Conservation (phyloP, 768 basidiomycete species). For the Mrakia frigida region DNA sequence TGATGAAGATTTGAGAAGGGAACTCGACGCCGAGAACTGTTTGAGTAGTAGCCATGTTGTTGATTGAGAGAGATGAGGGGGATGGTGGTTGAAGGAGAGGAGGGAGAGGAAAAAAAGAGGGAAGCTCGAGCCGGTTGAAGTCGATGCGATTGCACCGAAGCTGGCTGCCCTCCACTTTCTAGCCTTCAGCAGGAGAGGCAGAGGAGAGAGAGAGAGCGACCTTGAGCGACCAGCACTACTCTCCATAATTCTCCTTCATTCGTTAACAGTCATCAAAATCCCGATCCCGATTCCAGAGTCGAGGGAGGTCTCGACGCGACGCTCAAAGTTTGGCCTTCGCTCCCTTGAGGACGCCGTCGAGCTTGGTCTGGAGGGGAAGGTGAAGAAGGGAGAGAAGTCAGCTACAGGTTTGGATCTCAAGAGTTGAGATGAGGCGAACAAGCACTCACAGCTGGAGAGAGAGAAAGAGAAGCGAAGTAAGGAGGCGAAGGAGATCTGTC, state of each 20-base stretch:
- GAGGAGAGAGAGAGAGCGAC: no score
- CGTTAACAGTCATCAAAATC: no score
- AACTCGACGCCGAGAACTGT: conserved; percentile 6
- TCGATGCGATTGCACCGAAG: neutral
- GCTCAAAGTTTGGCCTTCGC: conserved; percentile 30
- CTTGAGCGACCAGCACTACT: no score
- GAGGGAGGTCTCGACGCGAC: neutral
- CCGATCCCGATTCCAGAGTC: neutral
- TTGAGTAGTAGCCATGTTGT: neutral
- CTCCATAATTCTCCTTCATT: no score
- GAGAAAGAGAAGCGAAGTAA: neutral
- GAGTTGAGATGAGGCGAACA: neutral
- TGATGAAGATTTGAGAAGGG: conserved; percentile 1
- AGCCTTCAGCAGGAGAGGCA: no score
- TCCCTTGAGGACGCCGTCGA: conserved; percentile 32
- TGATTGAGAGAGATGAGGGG: neutral
- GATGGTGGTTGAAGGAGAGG: neutral
- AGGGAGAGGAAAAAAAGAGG: neutral
- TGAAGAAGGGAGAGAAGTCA: neutral
- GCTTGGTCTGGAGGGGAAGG: conserved; percentile 25
- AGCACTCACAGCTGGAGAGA: neutral
- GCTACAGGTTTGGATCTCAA: neutral
- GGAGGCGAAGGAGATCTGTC: neutral
- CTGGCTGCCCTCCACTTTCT: no score
- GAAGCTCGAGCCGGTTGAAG: neutral